These are phyloP conservation scores for Pleurozium schreberi DNA, from an alignment of 225 moss, liverwort and hornwort species.

Conservation along the genomic window DNA sequence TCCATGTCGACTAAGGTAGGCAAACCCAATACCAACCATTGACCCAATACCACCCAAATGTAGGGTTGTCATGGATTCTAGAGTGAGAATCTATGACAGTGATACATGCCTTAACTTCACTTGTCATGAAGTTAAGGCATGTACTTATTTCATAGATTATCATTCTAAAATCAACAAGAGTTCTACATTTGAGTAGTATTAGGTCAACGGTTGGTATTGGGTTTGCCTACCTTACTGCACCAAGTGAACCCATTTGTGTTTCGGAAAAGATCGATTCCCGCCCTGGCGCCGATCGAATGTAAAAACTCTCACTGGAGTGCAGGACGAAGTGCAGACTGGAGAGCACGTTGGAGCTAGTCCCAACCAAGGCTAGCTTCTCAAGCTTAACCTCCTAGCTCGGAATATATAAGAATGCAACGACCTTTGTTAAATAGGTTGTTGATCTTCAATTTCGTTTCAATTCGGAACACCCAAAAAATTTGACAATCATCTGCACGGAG, in stretches of 20 bases:
- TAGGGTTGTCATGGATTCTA: too few species aligned
- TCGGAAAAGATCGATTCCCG: background rate
- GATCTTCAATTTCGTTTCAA: background rate
- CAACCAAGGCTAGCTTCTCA: background rate
- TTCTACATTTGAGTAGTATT: too few species aligned
- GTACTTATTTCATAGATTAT: too few species aligned
- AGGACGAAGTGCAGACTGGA: background rate
- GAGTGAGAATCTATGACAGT: too few species aligned
- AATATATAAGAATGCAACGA: background rate
- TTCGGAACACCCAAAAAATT: background rate
- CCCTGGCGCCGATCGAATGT: background rate
- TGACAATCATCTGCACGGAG: background rate
- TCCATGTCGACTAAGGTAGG: background rate
- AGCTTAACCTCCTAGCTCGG: background rate
- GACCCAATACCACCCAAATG: too few species aligned
- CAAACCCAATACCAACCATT: too few species aligned
- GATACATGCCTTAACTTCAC: too few species aligned
- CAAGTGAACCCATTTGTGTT: background rate
- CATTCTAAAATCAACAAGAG: too few species aligned
- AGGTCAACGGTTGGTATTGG: too few species aligned
- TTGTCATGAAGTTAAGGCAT: too few species aligned
- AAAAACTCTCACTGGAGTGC: background rate
- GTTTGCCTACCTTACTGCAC: too few species aligned
- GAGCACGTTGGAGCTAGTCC: background rate
- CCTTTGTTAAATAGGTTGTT: too few species aligned